phyloP scores from a whole-genome alignment of 306 rosid genomes.

The Cucumis sativus region DNA sequence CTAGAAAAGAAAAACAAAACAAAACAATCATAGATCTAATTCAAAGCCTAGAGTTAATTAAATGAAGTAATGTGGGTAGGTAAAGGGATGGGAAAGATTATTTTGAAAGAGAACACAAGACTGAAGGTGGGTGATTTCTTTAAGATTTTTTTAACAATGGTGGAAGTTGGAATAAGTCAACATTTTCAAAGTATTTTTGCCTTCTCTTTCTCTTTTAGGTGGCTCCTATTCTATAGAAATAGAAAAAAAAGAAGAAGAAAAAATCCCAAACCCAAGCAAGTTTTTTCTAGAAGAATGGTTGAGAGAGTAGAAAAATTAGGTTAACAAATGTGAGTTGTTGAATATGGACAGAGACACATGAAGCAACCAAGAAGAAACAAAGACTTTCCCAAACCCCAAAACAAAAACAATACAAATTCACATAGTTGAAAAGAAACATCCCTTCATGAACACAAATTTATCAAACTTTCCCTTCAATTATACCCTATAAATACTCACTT shows the following conservation, averaged over 20 bases:
- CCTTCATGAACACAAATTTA: not conserved
- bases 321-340: slow-evolving; percentile 6
- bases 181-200: not conserved
- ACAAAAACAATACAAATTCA: not conserved
- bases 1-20: not conserved
- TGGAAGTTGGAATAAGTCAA: not conserved
- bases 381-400: not conserved
- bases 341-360: slow-evolving; percentile 1
- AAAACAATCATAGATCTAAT: not conserved
- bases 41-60: not conserved
- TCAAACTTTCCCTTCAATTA: not conserved
- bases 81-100: not conserved
- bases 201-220: not conserved
- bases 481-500: not conserved
- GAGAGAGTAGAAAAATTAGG: slow-evolving; percentile 5
- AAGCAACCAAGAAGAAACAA: not conserved
- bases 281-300: slow-evolving; percentile 2
- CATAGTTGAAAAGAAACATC: not conserved
- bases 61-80: not conserved
- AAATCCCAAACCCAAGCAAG: not conserved
- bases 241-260: not conserved
- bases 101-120: not conserved
- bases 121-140: not conserved
- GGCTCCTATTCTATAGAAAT: not conserved
- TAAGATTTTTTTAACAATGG: not conserved